A percentile compares a stretch with the other conserved stretches of the same genome.
Conservation (phyloP, 208 protist species). For the Novymonas esmeraldas region DNA sequence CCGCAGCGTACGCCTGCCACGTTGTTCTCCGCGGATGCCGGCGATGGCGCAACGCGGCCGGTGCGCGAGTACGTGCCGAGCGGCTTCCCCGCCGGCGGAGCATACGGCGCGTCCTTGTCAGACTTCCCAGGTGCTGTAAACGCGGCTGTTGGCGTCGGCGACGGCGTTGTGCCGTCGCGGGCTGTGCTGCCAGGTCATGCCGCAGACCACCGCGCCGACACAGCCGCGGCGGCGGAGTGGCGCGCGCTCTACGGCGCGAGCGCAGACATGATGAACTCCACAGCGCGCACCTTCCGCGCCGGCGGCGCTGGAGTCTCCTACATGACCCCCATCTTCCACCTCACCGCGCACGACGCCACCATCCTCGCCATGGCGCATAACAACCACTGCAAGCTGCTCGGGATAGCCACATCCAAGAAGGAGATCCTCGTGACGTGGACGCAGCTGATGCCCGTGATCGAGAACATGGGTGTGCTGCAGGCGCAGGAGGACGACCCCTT, state of each 20-base stretch:
- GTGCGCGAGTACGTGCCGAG: conserved; percentile 23
- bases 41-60: background rate
- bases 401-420: conserved; percentile 71
- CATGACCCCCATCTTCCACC: conserved; percentile 82
- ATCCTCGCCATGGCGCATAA: conserved; percentile 90
- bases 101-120: background rate
- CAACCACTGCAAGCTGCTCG: conserved; percentile 80
- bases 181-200: background rate
- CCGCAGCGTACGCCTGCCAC: background rate
- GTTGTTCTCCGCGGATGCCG: background rate
- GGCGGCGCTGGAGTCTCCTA: conserved; percentile 39
- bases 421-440: conserved; percentile 79
- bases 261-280: conserved; percentile 26
- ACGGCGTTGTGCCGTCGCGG: background rate
- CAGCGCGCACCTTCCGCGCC: conserved; percentile 14
- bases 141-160: background rate
- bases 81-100: conserved; percentile 17
- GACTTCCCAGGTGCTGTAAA: background rate
- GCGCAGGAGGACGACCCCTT: conserved; percentile 28
- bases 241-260: conserved; percentile 26
- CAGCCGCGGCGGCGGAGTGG: conserved; percentile 28
- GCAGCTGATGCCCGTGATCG: conserved; percentile 57
- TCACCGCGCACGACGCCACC: conserved; percentile 66
- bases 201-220: conserved; percentile 7
- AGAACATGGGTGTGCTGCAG: conserved; percentile 32